Conservation (phyloP, 768 basidiomycete genomes). For the Suillus cothurnatus region DNA sequence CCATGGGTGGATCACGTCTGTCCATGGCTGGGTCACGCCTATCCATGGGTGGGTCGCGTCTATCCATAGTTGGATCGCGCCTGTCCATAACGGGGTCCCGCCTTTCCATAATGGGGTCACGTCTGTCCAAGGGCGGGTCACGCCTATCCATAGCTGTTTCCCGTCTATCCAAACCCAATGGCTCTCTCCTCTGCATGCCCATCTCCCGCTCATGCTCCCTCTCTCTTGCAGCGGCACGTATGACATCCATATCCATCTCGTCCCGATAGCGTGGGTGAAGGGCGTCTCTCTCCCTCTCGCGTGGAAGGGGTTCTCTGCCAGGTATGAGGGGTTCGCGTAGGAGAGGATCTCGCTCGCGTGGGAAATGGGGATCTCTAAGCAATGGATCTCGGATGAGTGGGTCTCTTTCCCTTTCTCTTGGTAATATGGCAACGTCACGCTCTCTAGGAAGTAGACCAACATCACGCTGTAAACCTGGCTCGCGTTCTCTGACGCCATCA, state of each 20-base stretch:
- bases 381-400: not conserved
- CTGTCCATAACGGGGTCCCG: not conserved
- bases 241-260: slow-evolving; percentile 5
- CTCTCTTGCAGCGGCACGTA: not conserved
- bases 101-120: not conserved
- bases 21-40: not conserved
- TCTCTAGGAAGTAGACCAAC: not conserved
- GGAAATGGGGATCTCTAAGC: slow-evolving; percentile 5
- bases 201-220: slow-evolving; percentile 4
- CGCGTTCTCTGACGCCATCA: slow-evolving; percentile 2
- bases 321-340: not conserved
- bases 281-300: slow-evolving; percentile 3
- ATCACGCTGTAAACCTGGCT: slow-evolving; percentile 1
- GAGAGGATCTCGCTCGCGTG: not conserved
- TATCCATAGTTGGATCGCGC: not conserved
- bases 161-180: not conserved
- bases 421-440: not conserved
- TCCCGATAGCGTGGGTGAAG: not conserved
- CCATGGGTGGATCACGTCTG: not conserved
- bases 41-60: not conserved
- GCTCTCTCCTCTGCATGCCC: slow-evolving; percentile 1
- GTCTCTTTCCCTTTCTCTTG: slow-evolving; percentile 6
- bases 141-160: not conserved
- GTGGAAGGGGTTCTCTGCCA: not conserved
- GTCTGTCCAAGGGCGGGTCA: not conserved